phyloP scores from a whole-genome alignment of 495 filamentous ascomycete species.

The Penicillium daleae region DNA sequence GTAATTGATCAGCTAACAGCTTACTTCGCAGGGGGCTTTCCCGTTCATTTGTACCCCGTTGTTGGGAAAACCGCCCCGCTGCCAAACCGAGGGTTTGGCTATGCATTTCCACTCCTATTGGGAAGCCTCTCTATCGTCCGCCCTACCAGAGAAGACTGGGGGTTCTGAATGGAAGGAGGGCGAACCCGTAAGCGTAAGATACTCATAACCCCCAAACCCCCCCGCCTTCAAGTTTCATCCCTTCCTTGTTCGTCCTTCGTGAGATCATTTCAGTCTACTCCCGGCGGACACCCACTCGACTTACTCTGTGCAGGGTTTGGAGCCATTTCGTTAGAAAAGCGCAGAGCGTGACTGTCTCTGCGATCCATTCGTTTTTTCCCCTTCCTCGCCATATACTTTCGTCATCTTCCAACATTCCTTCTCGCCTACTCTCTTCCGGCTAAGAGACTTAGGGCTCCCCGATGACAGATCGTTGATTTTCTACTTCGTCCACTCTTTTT shows the following conservation, averaged over 20 bases:
- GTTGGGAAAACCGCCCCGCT: conserved; percentile 12
- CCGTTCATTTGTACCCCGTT: background rate
- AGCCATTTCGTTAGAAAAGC: conserved; percentile 5
- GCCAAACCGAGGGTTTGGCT: conserved; percentile 15
- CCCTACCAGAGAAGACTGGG: conserved; percentile 8
- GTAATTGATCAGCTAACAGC: conserved; percentile 13
- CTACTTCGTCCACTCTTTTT: conserved; percentile 2
- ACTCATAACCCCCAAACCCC: conserved; percentile 24
- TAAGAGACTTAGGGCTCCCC: conserved; percentile 11
- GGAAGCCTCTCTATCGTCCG: conserved; percentile 20
- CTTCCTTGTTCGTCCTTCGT: conserved; percentile 12
- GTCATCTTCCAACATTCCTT: conserved; percentile 16
- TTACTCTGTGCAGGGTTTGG: conserved; percentile 16
- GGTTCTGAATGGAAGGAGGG: conserved; percentile 1
- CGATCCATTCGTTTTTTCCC: conserved; percentile 12
- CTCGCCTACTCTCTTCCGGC: conserved; percentile 14
- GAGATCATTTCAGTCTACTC: conserved; percentile 12
- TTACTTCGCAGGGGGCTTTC: background rate
- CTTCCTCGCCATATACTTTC: background rate
- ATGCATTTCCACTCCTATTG: conserved; percentile 14
- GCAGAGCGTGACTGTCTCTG: background rate
- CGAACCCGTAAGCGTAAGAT: conserved; percentile 1
- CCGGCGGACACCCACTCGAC: conserved; percentile 8
- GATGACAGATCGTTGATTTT: conserved; percentile 21
- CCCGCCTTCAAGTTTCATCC: conserved; percentile 10